Base-by-base conservation (phyloP, 2,329 filamentous ascomycete genomes). In the Exophiala sp. region DNA sequence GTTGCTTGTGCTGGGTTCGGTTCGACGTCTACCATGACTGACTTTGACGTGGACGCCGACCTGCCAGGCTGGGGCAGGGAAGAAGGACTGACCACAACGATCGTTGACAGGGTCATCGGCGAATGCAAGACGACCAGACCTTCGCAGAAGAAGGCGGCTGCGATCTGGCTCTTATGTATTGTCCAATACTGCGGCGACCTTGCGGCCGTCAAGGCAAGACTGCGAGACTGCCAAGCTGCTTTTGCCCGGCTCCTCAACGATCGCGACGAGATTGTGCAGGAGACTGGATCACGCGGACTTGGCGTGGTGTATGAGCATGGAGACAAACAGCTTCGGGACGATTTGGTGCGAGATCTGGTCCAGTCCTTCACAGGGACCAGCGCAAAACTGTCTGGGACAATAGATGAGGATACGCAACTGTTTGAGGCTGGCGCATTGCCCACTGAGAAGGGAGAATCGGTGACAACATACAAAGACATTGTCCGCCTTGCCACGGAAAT, bases 391-490 rank as follows among this genome's bases (percentile, higher is more conserved):
- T 74, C 79, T 11, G 81, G 81, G 11, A 94, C 88, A 62, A 89
- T 98, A 1, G 86, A 88, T 21, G 81, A 86, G 32, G 88, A 97
- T 45, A 98, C 93, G 0, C 86, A 97, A 66, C 74, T 98, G 0
- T 97, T 97, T 60, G 91, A 97, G 52, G 85, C 87, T 1, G 93
- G 93, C 4, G 87, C 88, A 2, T 69, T 97, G 10, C 90, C 90
- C 0, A 97, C 90, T 0, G 88, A 90, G 2, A 88, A 95, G 57
- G 89, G 89, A 6, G 88, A 79, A 58, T 89, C 89, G 0, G 80
- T 97, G 48, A 96, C 88, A 0, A 97, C 91, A 0, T 98, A 98
- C 72, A 95, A 95, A 65, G 93, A 98, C 63, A 97, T 98, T 58
- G 86, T 98, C 67, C 93, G 78, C 59, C 74, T 98, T 41, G 93